phyloP scores from a whole-genome alignment of 169 alveolate species.

The Blepharisma undulans region DNA sequence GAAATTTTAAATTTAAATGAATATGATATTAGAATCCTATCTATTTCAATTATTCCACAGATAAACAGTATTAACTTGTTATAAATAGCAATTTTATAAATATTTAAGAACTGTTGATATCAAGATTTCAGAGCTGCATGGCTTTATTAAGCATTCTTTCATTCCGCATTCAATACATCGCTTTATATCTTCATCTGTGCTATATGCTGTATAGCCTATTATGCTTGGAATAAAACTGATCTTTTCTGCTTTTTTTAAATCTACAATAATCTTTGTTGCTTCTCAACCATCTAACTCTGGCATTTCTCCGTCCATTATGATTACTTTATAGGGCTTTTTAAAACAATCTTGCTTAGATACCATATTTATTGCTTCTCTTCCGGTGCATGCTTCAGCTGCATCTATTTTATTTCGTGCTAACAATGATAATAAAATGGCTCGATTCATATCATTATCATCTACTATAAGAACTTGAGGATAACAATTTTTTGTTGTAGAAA shows the following conservation, averaged over 20 bases:
- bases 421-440: background rate
- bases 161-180: background rate
- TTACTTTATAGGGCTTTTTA: background rate
- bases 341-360: background rate
- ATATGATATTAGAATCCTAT: too few relatives aligned
- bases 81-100: too few relatives aligned
- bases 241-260: background rate
- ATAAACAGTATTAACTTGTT: too few relatives aligned
- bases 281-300: conserved; percentile 29
- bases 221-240: background rate
- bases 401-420: background rate
- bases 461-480: background rate
- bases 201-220: background rate
- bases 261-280: background rate
- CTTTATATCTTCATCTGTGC: background rate
- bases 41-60: too few relatives aligned
- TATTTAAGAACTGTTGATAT: background rate
- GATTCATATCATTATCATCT: conserved; percentile 26
- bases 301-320: conserved; percentile 34
- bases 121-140: background rate
- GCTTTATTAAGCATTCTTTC: background rate
- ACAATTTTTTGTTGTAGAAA: background rate
- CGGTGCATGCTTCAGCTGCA: background rate
- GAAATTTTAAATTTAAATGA: too few relatives aligned
- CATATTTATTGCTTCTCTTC: conserved; percentile 8